Conservation (phyloP, 2,329 filamentous ascomycete genomes). For the Ophiostoma sp. region DNA sequence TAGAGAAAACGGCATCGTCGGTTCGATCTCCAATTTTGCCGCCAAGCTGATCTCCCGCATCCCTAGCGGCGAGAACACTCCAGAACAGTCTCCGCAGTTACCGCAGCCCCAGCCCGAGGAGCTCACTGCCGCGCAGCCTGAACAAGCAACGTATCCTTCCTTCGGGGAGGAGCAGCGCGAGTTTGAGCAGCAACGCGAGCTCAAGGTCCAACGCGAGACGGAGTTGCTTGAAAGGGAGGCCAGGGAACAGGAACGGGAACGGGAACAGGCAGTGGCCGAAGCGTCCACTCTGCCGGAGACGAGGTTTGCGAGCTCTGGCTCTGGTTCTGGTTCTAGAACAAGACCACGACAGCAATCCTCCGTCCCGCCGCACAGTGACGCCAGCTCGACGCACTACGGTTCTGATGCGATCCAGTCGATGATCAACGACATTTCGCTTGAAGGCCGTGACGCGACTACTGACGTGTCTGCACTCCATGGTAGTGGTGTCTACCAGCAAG, state of each 20-base stretch:
- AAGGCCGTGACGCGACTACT: conserved; percentile 18
- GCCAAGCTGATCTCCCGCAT: conserved; percentile 21
- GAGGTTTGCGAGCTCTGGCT: background rate
- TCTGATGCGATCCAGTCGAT: conserved; percentile 22
- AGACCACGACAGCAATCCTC: background rate
- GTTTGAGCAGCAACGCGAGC: background rate
- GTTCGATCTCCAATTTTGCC: conserved; percentile 23
- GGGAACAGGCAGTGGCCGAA: background rate
- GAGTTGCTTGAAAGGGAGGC: conserved; percentile 15
- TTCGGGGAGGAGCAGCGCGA: background rate
- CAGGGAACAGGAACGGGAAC: background rate
- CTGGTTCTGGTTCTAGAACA: too few species aligned
- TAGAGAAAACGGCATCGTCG: conserved; percentile 23
- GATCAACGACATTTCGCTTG: conserved; percentile 23
- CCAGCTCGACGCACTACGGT: conserved; percentile 22
- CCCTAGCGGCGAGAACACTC: background rate
- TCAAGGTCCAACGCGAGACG: conserved; percentile 13
- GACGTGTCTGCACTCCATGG: conserved; percentile 10
- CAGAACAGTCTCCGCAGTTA: background rate
- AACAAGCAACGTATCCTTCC: background rate
- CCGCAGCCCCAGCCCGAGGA: background rate
- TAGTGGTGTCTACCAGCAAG: conserved; percentile 6
- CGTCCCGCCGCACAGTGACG: conserved; percentile 16
- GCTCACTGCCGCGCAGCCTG: background rate
- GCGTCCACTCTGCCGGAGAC: background rate